phyloP scores from a whole-genome alignment of 1,284 basidiomycete genomes.

The Omphalotus olearius region DNA sequence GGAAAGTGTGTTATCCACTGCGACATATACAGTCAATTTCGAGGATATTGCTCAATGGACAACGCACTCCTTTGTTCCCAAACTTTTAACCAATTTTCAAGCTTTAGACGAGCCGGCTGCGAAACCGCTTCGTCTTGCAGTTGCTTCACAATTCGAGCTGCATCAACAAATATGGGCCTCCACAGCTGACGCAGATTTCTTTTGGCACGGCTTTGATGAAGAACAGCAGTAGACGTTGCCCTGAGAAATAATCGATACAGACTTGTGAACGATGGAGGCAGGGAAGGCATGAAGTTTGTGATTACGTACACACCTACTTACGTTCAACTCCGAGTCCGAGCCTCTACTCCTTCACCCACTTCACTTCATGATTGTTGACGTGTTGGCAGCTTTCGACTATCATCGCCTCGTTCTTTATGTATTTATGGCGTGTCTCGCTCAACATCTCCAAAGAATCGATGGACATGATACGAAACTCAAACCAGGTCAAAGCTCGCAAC shows the following conservation, averaged over 20 bases:
- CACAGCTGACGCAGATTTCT: constrained; percentile 45
- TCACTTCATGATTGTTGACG: too few species aligned
- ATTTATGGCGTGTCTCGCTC: too few species aligned
- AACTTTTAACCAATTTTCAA: constrained; percentile 38
- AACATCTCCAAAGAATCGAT: too few species aligned
- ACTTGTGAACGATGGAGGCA: constrained; percentile 53
- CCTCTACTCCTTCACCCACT: too few species aligned
- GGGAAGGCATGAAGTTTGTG: constrained; percentile 7
- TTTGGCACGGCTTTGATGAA: constrained; percentile 44
- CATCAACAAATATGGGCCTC: constrained; percentile 52
- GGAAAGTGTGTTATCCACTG: constrained; percentile 57
- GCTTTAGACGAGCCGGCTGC: constrained; percentile 24
- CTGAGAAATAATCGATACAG: constrained; percentile 63
- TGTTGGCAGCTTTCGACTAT: too few species aligned
- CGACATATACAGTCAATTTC: not conserved
- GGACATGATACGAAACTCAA: too few species aligned
- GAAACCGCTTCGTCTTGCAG: constrained; percentile 28
- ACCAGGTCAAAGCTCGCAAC: too few species aligned
- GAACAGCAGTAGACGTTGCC: constrained; percentile 55
- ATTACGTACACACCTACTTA: too few species aligned
- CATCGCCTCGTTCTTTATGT: too few species aligned
- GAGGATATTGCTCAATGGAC: not conserved
- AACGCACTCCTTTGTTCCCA: constrained; percentile 49
- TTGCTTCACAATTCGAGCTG: constrained; percentile 37
- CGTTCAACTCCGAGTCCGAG: too few species aligned